phyloP scores from a whole-genome alignment of 2,329 filamentous ascomycete species.

The Thermoascus crustaceus region DNA sequence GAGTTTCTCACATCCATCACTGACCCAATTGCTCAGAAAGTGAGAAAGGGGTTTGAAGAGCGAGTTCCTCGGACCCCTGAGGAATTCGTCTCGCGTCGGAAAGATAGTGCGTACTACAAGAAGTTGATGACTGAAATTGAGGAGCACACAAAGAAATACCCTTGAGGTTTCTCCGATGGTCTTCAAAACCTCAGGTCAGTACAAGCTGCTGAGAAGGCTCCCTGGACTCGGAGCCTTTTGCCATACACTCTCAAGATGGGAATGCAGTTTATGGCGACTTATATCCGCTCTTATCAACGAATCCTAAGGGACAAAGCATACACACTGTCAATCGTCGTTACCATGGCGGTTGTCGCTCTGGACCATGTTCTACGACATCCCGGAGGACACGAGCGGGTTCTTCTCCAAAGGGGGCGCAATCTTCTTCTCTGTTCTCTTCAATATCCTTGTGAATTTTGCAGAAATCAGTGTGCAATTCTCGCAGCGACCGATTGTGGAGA shows the following conservation, averaged over 20 bases:
- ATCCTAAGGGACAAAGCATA: slow-evolving; percentile 64
- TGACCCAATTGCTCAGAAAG: slow-evolving; percentile 49
- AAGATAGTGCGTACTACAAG: slow-evolving; percentile 41
- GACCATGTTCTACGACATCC: slow-evolving; percentile 70
- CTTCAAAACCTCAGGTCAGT: slow-evolving; percentile 30
- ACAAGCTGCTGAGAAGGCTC: slow-evolving; percentile 33
- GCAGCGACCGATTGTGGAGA: slow-evolving; percentile 86
- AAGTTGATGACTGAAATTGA: slow-evolving; percentile 34
- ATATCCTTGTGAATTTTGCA: slow-evolving; percentile 67
- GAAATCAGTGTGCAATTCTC: slow-evolving; percentile 80
- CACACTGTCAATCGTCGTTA: slow-evolving; percentile 55
- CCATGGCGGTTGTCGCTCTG: slow-evolving; percentile 66
- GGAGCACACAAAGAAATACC: slow-evolving; percentile 28
- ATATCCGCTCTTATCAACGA: slow-evolving; percentile 60
- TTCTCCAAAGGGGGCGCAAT: slow-evolving; percentile 67
- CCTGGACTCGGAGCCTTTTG: slow-evolving; percentile 51
- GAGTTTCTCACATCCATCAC: slow-evolving; percentile 61
- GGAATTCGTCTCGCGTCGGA: slow-evolving; percentile 55
- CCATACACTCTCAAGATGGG: slow-evolving; percentile 72
- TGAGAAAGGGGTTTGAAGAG: slow-evolving; percentile 51
- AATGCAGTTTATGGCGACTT: slow-evolving; percentile 6
- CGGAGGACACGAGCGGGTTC: slow-evolving; percentile 59
- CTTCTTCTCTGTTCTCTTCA: slow-evolving; percentile 80
- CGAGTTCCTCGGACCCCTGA: slow-evolving; percentile 58
- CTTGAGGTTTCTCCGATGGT: slow-evolving; percentile 23